Base-by-base conservation (phyloP, 495 filamentous ascomycete species). In the Achaetomiella virescens region DNA sequence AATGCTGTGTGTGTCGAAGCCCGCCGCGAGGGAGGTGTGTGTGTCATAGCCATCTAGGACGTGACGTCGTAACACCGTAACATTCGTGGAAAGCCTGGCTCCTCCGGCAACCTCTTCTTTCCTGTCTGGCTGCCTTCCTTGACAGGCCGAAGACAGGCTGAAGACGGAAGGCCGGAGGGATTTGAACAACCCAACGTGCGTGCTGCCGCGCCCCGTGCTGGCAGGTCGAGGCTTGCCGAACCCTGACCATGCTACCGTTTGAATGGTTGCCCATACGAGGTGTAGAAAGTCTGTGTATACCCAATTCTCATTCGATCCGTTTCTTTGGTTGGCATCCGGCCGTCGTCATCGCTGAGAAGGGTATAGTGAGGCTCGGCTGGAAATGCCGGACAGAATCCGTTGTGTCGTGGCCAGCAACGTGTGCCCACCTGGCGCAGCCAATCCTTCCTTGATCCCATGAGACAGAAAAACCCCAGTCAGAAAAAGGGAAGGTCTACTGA, bases 61-160 rank as follows among this genome's bases (percentile, higher is more conserved):
- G 60, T 71, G 63, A 70, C 63, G 56, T 71, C 68, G 65, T 71
- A 68, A 70, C 59, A 66, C 65, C 68, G 58, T 71, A 66, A 71
- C 63, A 68, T 61, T 71, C 68, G 47, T 71, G 62, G 67, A 62
- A 60, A 46, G 25, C 48, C 24, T 48, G 48, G 58, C 40, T 20
- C 20, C 6, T 17, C 41, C n/a, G 33, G 37, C 29, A 29, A 42
- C 29, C 18, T 17, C 15, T 48, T 11, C 25, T 17, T 38, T 52
- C 56, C 36, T 56, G 27, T 52, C 29, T 42, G 38, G 44, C 29
- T 33, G 14, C 37, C 20, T 27, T 38, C n/a, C 37, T 22, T 54
- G 48, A 11, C 18, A 27, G 48, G 29, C 27, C 48, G 33, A 25
- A 29, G 20, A 37, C 17, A 21, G 37, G 25, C 37, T 42, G 22